Conservation (phyloP, 1,139 yeast species). For the Geotrichum histeridarum region DNA sequence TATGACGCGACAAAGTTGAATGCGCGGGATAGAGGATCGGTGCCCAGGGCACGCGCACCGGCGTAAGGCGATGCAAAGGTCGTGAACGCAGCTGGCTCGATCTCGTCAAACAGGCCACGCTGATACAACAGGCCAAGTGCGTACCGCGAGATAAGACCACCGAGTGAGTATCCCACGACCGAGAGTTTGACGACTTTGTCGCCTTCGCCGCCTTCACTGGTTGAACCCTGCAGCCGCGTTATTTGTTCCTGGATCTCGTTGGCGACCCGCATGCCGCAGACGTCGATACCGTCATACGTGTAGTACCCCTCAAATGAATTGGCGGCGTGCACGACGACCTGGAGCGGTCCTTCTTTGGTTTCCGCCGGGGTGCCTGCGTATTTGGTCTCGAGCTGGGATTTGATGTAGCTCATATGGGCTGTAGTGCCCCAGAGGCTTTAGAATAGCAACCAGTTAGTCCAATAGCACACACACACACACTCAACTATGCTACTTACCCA, state of each 20-base stretch:
- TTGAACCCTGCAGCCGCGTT: conserved; percentile 8
- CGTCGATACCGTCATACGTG: conserved; percentile 82
- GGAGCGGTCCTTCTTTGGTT: neutral
- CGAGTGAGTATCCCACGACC: conserved; percentile 74
- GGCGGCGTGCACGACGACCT: conserved; percentile 52
- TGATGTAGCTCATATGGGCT: conserved; percentile 56
- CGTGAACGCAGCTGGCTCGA: conserved; percentile 45
- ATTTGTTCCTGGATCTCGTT: conserved; percentile 49
- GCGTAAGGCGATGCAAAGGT: conserved; percentile 82
- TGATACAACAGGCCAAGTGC: conserved; percentile 65
- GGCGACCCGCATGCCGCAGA: conserved; percentile 72
- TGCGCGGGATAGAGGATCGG: conserved; percentile 41
- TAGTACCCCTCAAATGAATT: conserved; percentile 59
- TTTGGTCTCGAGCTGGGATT: conserved; percentile 24
- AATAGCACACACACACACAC: neutral
- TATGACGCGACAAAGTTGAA: conserved; percentile 60
- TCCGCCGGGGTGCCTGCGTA: neutral
- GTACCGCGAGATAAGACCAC: conserved; percentile 73
- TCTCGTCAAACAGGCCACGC: conserved; percentile 48
- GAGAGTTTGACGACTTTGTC: conserved; percentile 36
- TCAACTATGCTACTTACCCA: conserved; percentile 45
- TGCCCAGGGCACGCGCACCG: conserved; percentile 65
- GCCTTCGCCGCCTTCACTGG: conserved; percentile 18
- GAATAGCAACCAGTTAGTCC: neutral
- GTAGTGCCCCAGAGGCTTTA: conserved; percentile 71